phyloP scores from a whole-genome alignment of 192 early-diverging fungal species.

The Coemansia reversa region DNA sequence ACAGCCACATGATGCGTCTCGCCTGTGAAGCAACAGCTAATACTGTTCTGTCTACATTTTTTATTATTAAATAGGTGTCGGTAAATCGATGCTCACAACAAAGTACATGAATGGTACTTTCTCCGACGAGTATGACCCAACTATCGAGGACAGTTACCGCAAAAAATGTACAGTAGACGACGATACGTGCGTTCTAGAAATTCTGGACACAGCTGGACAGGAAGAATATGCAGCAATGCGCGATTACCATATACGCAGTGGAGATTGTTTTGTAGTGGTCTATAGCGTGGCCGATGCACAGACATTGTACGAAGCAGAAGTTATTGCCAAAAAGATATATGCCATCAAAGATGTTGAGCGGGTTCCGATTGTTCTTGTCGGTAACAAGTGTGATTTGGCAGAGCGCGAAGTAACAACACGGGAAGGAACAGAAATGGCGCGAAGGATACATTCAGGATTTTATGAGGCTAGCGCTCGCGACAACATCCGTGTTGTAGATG shows the following conservation, averaged over 20 bases:
- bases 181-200: conserved; percentile 79
- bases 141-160: conserved; percentile 88
- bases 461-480: conserved; percentile 86
- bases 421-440: conserved; percentile 63
- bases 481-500: conserved; percentile 88
- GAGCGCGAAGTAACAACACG: conserved; percentile 66
- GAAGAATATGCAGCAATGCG: conserved; percentile 78
- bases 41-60: neutral
- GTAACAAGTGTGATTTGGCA: conserved; percentile 88
- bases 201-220: conserved; percentile 91
- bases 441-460: conserved; percentile 71
- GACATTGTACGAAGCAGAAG: conserved; percentile 67
- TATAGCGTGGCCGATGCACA: conserved; percentile 64
- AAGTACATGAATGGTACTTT: conserved; percentile 93
- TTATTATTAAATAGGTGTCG: conserved; percentile 54
- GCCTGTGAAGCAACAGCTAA: neutral
- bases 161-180: conserved; percentile 84
- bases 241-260: conserved; percentile 87
- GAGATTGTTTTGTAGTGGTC: conserved; percentile 82
- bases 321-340: conserved; percentile 71
- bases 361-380: conserved; percentile 79
- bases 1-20: neutral
- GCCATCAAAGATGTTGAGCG: conserved; percentile 76
- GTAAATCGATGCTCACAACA: conserved; percentile 88
- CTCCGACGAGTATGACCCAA: conserved; percentile 92